Evolutionary conservation across 371 early-diverging fungal genomes (phyloP).

Genomic region (Actinomortierella wolfii): DNA sequence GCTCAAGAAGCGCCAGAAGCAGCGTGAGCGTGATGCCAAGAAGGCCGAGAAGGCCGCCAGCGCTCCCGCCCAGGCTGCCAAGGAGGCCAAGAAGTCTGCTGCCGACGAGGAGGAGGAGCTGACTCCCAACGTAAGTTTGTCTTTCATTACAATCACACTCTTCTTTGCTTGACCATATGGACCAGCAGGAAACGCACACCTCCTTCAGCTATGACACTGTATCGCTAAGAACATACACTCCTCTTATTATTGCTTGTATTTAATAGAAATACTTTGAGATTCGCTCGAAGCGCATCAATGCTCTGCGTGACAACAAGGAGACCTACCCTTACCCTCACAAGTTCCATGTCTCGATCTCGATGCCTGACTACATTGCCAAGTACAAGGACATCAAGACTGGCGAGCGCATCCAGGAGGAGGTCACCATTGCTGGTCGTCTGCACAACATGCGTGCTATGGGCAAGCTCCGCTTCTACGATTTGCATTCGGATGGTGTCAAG

Average conservation of each 20-base stretch:
- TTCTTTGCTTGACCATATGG: no score
- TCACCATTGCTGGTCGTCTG: conserved; percentile 87
- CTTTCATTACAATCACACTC: background rate
- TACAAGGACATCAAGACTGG: conserved; percentile 75
- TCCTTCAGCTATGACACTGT: no score
- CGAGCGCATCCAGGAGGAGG: conserved; percentile 71
- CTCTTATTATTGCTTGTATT: background rate
- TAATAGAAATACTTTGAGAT: conserved; percentile 95
- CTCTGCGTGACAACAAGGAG: conserved; percentile 75
- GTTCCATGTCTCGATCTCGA: conserved; percentile 88
- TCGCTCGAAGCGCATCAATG: conserved; percentile 83
- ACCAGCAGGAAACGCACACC: background rate
- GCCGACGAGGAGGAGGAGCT: conserved; percentile 82
- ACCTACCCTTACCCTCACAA: conserved; percentile 98
- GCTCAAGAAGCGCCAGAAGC: conserved; percentile 91
- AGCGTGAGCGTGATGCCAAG: conserved; percentile 83
- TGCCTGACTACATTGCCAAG: conserved; percentile 88
- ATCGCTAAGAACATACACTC: no score
- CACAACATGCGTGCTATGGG: conserved; percentile 90
- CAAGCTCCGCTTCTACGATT: conserved; percentile 95
- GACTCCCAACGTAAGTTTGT: conserved; percentile 79
- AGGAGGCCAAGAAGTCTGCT: conserved; percentile 62
- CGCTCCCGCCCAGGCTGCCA: conserved; percentile 59
- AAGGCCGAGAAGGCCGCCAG: conserved; percentile 72
- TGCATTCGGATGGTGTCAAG: conserved; percentile 93